Evolutionary conservation across 2,329 filamentous ascomycete species (phyloP).

Genomic region (Alternaria rosae): DNA sequence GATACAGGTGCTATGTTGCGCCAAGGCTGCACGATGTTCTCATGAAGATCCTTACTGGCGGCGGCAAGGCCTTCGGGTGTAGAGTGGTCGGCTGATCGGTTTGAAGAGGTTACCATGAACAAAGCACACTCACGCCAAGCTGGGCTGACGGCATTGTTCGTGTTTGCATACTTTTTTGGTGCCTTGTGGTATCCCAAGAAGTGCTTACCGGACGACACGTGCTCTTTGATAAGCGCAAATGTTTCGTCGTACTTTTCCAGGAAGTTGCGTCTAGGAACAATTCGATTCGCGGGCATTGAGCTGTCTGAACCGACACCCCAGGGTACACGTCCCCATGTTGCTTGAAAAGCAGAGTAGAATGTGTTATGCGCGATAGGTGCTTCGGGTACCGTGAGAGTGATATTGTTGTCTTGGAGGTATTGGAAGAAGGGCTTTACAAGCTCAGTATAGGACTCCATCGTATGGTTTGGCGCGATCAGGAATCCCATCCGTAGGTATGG

Average conservation of each 20-base stretch:
- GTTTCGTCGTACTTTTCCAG: conserved; percentile 32
- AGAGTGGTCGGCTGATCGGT: conserved; percentile 8
- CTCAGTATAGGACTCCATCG: conserved; percentile 16
- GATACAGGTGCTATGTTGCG: conserved; percentile 13
- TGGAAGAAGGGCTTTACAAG: conserved; percentile 23
- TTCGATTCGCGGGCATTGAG: conserved; percentile 34
- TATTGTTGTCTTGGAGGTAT: conserved; percentile 18
- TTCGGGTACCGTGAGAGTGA: conserved; percentile 29
- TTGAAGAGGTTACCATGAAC: conserved; percentile 20
- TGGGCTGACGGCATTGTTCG: conserved; percentile 27
- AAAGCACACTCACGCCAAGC: conserved; percentile 26
- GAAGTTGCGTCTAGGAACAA: conserved; percentile 38
- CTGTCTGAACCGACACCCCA: conserved; percentile 28
- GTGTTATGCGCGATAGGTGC: conserved; percentile 23
- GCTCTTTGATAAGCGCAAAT: conserved; percentile 52
- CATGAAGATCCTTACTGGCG: conserved; percentile 12
- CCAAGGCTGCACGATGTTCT: conserved; percentile 25
- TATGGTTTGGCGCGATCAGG: conserved; percentile 28
- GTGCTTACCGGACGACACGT: conserved; percentile 20
- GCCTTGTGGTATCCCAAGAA: conserved; percentile 26
- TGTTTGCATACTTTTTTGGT: conserved; percentile 18
- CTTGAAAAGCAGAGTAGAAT: conserved; percentile 32
- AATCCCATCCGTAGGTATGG: conserved; percentile 21
- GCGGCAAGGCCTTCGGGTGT: conserved; percentile 19
- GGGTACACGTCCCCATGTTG: conserved; percentile 22